These are phyloP conservation scores for Fusarium clavum DNA, from an alignment of 2,329 filamentous ascomycete species.

Conservation along the genomic window DNA sequence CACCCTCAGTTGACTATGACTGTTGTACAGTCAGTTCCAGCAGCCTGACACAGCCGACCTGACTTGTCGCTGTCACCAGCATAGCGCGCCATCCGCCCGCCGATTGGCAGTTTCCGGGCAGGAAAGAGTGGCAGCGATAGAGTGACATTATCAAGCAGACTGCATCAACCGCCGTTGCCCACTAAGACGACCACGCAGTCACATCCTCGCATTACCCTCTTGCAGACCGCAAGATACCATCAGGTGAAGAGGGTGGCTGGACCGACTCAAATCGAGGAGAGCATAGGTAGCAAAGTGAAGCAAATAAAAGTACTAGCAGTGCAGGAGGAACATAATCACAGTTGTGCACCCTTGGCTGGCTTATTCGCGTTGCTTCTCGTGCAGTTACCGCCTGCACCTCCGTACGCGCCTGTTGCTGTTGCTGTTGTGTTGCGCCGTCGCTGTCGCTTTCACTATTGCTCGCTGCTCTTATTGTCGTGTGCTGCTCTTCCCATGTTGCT, in stretches of 20 bases:
- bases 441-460: not conserved
- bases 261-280: constrained; percentile 5
- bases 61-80: constrained; percentile 24
- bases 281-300: not conserved
- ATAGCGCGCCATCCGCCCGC: constrained; percentile 23
- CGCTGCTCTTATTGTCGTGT: constrained; percentile 14
- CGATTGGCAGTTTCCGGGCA: constrained; percentile 21
- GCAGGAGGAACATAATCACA: not conserved
- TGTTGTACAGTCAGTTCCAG: constrained; percentile 10
- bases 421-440: constrained; percentile 13
- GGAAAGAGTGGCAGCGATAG: constrained; percentile 19
- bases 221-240: constrained; percentile 15
- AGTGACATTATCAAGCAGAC: constrained; percentile 42
- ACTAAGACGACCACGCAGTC: constrained; percentile 32
- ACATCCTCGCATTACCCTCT: constrained; percentile 37
- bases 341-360: constrained; percentile 31
- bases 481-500: constrained; percentile 29
- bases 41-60: constrained; percentile 13
- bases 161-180: constrained; percentile 37
- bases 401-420: constrained; percentile 34
- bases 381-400: constrained; percentile 38
- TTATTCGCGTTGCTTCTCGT: constrained; percentile 27
- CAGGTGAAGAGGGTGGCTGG: constrained; percentile 9
- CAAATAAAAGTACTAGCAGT: not conserved
- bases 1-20: constrained; percentile 12